Conservation (phyloP, 2,329 filamentous ascomycete genomes). For the Botrytis pseudocinerea region DNA sequence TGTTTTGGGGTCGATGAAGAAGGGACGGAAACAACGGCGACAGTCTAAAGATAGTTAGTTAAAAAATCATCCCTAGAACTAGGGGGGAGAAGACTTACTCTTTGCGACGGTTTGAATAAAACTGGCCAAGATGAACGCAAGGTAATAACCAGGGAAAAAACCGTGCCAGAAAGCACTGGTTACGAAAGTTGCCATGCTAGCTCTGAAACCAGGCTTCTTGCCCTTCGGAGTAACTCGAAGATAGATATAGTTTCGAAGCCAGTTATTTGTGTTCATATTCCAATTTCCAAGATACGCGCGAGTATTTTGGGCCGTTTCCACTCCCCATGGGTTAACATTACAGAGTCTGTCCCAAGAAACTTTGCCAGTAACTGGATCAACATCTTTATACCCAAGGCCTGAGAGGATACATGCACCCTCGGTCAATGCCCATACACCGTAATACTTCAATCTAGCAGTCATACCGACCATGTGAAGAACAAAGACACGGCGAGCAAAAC, state of each 20-base stretch:
- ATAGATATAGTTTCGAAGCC: conserved; percentile 95
- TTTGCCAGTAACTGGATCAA: conserved; percentile 81
- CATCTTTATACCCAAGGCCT: conserved; percentile 90
- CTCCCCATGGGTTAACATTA: conserved; percentile 82
- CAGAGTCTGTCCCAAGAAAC: conserved; percentile 87
- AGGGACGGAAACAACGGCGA: conserved; percentile 84
- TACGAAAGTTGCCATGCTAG: conserved; percentile 88
- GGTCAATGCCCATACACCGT: conserved; percentile 90
- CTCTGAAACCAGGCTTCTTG: conserved; percentile 94
- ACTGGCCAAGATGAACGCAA: conserved; percentile 84
- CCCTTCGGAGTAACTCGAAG: conserved; percentile 91
- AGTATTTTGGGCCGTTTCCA: conserved; percentile 92
- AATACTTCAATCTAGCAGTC: conserved; percentile 86
- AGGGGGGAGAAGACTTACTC: conserved; percentile 58
- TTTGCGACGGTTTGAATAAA: conserved; percentile 93
- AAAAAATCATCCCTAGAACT: neutral
- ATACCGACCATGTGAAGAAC: conserved; percentile 82
- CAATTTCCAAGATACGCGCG: conserved; percentile 86
- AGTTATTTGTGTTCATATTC: conserved; percentile 99
- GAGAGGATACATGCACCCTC: conserved; percentile 94
- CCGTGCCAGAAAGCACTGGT: conserved; percentile 98
- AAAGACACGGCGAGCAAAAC: conserved; percentile 72
- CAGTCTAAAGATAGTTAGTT: conserved; percentile 59
- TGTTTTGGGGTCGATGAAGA: conserved; percentile 82
- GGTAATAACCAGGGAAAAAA: conserved; percentile 95